These are phyloP conservation scores for Neopestalotiopsis rosae DNA, from an alignment of 2,329 filamentous ascomycete genomes.

Conservation along the genomic window DNA sequence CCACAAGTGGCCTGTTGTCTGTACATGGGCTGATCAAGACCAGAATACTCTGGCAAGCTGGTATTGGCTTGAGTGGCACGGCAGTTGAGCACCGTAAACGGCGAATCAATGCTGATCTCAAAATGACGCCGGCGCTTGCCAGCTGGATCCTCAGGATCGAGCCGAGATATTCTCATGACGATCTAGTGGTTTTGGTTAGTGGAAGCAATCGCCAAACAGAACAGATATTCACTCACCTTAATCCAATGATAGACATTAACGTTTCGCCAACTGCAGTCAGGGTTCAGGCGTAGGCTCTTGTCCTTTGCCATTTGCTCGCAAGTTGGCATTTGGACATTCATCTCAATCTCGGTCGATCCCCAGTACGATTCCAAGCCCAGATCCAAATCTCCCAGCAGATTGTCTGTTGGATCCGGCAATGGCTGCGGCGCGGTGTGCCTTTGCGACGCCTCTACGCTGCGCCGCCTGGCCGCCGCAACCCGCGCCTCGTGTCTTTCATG, in stretches of 20 bases:
- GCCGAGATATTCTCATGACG: conserved; percentile 87
- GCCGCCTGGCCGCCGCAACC: conserved; percentile 49
- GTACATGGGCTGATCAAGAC: conserved; percentile 56
- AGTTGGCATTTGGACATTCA: conserved; percentile 89
- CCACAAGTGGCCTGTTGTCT: conserved; percentile 56
- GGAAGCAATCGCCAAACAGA: not conserved
- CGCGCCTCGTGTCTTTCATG: conserved; percentile 54
- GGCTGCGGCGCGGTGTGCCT: conserved; percentile 44
- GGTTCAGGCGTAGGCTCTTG: conserved; percentile 70
- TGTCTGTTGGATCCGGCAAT: conserved; percentile 63
- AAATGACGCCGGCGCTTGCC: conserved; percentile 82
- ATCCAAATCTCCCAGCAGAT: conserved; percentile 81
- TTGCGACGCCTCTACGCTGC: conserved; percentile 60
- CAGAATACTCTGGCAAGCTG: conserved; percentile 77
- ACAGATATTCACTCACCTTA: conserved; percentile 65
- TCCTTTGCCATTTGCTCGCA: conserved; percentile 86
- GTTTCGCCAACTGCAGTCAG: conserved; percentile 92
- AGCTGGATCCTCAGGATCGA: conserved; percentile 76
- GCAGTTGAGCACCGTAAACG: conserved; percentile 91
- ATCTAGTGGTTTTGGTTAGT: conserved; percentile 58
- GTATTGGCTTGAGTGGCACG: conserved; percentile 92
- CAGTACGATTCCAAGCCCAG: conserved; percentile 73
- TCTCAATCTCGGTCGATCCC: conserved; percentile 92
- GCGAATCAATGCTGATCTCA: conserved; percentile 95
- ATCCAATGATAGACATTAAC: conserved; percentile 97